Conservation (phyloP, 2,329 filamentous ascomycete species). For the Neonectria punicea region DNA sequence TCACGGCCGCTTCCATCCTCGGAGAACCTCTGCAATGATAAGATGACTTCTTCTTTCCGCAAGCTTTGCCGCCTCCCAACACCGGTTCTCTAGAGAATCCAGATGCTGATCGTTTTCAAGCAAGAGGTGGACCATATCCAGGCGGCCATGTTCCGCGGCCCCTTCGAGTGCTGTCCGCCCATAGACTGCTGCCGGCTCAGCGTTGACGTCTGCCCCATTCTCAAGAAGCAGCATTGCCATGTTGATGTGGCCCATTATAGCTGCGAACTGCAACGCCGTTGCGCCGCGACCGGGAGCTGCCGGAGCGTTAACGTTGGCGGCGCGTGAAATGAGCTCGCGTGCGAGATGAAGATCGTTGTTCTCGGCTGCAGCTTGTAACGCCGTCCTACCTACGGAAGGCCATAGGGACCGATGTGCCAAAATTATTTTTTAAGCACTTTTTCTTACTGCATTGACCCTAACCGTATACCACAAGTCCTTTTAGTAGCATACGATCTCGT, state of each 20-base stretch:
- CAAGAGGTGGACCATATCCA: constrained; percentile 24
- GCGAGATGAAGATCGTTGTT: constrained; percentile 30
- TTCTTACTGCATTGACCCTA: no score
- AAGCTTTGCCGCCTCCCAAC: not conserved
- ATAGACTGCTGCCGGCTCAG: fast-evolving
- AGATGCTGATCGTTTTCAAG: constrained; percentile 19
- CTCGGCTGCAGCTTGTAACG: constrained; percentile 36
- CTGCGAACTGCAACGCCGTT: constrained; percentile 15
- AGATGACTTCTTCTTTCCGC: not conserved
- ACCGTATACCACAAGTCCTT: no score
- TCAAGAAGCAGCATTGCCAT: constrained; percentile 6
- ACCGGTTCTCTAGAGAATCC: not conserved
- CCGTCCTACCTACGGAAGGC: no score
- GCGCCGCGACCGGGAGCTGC: fast-evolving
- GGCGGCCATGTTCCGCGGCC: constrained; percentile 11
- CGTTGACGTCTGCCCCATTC: not conserved
- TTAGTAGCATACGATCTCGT: no score
- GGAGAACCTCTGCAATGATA: not conserved
- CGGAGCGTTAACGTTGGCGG: constrained; percentile 49
- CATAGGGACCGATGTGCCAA: no score
- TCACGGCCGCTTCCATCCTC: not conserved
- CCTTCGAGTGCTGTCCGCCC: constrained; percentile 6
- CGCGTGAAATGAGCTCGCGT: constrained; percentile 45
- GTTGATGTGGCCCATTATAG: not conserved
- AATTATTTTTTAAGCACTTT: no score